Evolutionary conservation across 106 monocot genomes (phyloP), one percentile per base, ranked within the genome.

Genomic region (Narthecium ossifragum): DNA sequence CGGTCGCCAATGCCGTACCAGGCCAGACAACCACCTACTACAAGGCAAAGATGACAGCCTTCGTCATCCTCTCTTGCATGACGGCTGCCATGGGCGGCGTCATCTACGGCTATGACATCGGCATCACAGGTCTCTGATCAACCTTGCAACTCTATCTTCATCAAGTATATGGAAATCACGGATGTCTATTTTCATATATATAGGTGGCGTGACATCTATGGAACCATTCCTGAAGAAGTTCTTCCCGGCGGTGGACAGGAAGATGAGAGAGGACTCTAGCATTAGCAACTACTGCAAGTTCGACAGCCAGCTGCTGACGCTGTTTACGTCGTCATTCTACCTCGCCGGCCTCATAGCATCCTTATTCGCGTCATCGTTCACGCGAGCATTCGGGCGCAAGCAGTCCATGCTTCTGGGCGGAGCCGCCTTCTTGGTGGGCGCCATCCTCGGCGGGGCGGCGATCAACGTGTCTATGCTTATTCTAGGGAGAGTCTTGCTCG

Each of bases 261-360:
- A 51, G 24, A 41, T 71, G 77, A 55, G 40, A 23, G 45, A 39
- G 23, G 77, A 71, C 18, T 25, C 64, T 2, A 9, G 12, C 52
- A 33, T 57, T 4, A 76, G 76, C 59, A 70, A 76, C 65, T 76
- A 76, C 65, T 76, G 76, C 58, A 65, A 60, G 70, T 76, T 70
- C 17, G 41, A 76, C 24, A 76, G 70, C 47, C 70, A 70, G 31
- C 31, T 67, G 17, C 25, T 77, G 39, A 71, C 77, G 2, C 22
- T 55, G 7, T 77, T 77, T 46, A 77, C 77, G 17, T 77, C 77
- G 2, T 77, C 71, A 0, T 31, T 77, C n/a, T 77, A 77, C 48
- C 15, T 77, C 31, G 54, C 77, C 34, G 71, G 64, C 2, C 61
- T 77, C n/a, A 13, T 72, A 29, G 65, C 77, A 2, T 55, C 66